Conservation (phyloP, 345 rosid species). For the Orychophragmus violaceus region DNA sequence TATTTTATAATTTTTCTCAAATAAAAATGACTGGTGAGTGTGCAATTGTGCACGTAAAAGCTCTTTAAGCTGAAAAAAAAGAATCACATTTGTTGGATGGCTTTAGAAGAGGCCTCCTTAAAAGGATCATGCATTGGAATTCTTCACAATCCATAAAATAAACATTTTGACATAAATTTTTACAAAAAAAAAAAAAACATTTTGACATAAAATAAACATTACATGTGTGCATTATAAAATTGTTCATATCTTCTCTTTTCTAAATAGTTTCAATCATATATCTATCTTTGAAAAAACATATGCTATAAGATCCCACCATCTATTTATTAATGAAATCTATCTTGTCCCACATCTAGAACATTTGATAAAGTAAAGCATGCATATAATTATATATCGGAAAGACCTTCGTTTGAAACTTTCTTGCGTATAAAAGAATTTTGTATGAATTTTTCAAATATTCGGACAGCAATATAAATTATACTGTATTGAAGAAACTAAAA, state of each 20-base stretch:
- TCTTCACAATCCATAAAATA: neutral
- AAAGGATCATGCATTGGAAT: conserved; percentile 13
- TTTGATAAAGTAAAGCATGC: neutral
- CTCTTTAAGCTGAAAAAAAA: conserved; percentile 16
- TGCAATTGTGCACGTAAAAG: conserved; percentile 23
- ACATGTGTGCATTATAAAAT: conserved; percentile 21
- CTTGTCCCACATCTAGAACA: conserved; percentile 16
- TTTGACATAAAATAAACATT: neutral
- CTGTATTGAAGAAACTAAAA: neutral
- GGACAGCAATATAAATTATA: neutral
- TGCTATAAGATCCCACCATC: conserved; percentile 6
- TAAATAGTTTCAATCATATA: neutral
- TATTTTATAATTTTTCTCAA: no score
- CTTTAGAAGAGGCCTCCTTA: conserved; percentile 29
- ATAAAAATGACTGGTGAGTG: neutral
- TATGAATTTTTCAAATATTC: neutral
- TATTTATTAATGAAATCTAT: conserved; percentile 15
- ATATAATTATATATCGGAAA: neutral
- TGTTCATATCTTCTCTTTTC: neutral
- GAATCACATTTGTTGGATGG: conserved; percentile 17
- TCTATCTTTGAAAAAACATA: neutral
- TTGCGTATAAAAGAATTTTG: neutral
- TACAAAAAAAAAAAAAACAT: neutral
- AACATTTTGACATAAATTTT: conserved; percentile 2
- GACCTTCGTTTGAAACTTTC: neutral